phyloP scores from a whole-genome alignment of 2,329 filamentous ascomycete genomes.

The Xylaria polymorpha region DNA sequence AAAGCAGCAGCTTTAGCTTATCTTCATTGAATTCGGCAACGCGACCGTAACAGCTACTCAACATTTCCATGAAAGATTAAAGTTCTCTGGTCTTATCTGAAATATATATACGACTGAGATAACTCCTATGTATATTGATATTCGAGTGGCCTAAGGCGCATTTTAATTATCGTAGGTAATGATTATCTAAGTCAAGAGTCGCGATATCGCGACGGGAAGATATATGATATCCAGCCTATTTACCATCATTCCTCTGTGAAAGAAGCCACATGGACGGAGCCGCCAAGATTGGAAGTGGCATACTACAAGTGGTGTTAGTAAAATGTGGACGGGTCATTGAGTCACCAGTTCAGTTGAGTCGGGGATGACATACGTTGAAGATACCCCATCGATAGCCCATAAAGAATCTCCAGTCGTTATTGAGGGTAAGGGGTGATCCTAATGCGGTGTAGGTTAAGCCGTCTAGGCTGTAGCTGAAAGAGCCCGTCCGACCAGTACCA shows the following conservation, averaged over 20 bases:
- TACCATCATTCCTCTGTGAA: constrained; percentile 35
- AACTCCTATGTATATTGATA: too few relatives aligned
- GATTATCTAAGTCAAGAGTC: too few relatives aligned
- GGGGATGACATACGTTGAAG: constrained; percentile 53
- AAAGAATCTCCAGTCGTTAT: constrained; percentile 59
- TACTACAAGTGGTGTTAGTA: constrained; percentile 40
- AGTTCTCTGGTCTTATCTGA: too few relatives aligned
- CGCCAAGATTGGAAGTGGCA: constrained; percentile 58
- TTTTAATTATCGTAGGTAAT: too few relatives aligned
- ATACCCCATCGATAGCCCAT: constrained; percentile 62
- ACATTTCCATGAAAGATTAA: too few relatives aligned
- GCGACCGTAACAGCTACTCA: too few relatives aligned
- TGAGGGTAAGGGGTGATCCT: constrained; percentile 53
- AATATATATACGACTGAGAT: too few relatives aligned
- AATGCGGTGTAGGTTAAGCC: constrained; percentile 53
- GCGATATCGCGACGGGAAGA: too few relatives aligned
- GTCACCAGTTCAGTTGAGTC: background rate
- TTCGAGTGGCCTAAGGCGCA: too few relatives aligned
- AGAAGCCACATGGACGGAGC: constrained; percentile 47
- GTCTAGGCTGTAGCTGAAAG: constrained; percentile 59
- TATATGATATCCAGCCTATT: too few relatives aligned
- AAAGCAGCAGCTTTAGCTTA: too few relatives aligned
- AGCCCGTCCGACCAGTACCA: constrained; percentile 46
- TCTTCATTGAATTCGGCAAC: too few relatives aligned
- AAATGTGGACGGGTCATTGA: background rate